These are phyloP conservation scores for Diplodia mutila DNA, from an alignment of 2,329 filamentous ascomycete genomes.

Conservation along the genomic window DNA sequence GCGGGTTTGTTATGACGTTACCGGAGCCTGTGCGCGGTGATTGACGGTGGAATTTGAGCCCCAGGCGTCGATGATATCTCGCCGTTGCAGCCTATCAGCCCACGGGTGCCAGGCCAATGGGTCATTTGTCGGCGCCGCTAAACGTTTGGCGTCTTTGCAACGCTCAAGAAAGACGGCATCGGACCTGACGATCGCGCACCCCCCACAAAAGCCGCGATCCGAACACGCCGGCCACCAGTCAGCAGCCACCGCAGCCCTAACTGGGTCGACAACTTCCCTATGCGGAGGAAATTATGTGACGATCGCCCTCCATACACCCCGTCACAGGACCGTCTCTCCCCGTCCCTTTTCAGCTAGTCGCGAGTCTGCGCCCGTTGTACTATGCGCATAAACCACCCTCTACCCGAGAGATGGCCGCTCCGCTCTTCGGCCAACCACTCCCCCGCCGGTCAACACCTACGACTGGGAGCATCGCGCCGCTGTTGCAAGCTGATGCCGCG, in stretches of 20 bases:
- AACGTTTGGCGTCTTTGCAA: not conserved
- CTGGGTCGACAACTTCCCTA: not conserved
- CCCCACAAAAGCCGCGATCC: conserved; percentile 5
- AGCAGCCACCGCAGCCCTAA: conserved; percentile 4
- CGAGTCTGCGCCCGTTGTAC: not conserved
- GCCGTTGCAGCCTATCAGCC: not conserved
- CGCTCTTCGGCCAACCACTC: not conserved
- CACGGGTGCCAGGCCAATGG: conserved; percentile 7
- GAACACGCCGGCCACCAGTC: not conserved
- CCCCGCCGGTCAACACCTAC: not conserved
- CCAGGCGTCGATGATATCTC: not conserved
- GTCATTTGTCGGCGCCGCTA: not conserved
- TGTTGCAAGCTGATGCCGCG: not conserved
- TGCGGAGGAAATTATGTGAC: not conserved
- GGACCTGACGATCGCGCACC: not conserved
- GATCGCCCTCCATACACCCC: not conserved
- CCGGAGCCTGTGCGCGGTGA: not conserved
- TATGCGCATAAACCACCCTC: conserved; percentile 15
- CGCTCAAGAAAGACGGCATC: not conserved
- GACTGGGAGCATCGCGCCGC: too few species aligned
- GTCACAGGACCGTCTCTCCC: not conserved
- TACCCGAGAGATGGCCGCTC: not conserved
- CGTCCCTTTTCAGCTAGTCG: not conserved
- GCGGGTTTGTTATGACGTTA: not conserved
- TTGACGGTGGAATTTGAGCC: not conserved